A percentile compares a stretch with the other conserved stretches of the same genome.
phyloP scores from a whole-genome alignment of 768 basidiomycete genomes.

The Mycena alexandri region DNA sequence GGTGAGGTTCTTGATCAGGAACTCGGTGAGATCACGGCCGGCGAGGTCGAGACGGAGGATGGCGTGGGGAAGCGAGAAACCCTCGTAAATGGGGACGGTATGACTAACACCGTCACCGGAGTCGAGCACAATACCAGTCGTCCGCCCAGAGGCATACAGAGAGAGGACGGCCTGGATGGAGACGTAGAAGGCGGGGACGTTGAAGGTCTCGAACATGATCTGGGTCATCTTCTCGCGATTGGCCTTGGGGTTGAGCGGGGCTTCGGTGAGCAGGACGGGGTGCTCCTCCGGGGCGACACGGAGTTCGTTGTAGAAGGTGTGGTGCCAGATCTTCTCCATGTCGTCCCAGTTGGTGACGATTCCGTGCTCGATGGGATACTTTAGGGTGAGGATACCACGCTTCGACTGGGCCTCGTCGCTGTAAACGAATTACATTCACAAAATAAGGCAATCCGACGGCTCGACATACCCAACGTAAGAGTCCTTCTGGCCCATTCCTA shows the following conservation, averaged over 20 bases:
- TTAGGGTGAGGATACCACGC: constrained; percentile 82
- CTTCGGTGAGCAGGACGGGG: constrained; percentile 78
- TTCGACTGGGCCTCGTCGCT: constrained; percentile 82
- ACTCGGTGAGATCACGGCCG: constrained; percentile 75
- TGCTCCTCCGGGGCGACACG: constrained; percentile 82
- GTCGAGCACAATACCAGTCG: constrained; percentile 81
- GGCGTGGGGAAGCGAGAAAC: constrained; percentile 77
- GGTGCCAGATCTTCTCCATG: constrained; percentile 46
- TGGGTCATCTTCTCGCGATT: constrained; percentile 82
- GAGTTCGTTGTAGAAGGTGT: constrained; percentile 83
- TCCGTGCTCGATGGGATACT: constrained; percentile 69
- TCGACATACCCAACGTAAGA: constrained; percentile 79
- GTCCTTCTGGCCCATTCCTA: constrained; percentile 84
- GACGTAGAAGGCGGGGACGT: constrained; percentile 79
- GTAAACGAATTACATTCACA: no score
- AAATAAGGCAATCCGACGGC: no score
- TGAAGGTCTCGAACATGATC: constrained; percentile 86
- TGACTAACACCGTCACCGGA: constrained; percentile 82
- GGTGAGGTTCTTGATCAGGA: constrained; percentile 70
- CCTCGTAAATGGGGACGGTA: constrained; percentile 82
- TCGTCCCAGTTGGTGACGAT: constrained; percentile 40
- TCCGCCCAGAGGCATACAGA: constrained; percentile 77
- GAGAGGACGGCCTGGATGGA: constrained; percentile 79
- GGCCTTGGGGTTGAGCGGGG: constrained; percentile 79
- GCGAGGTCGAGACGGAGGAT: constrained; percentile 76